Conservation (phyloP, 2,329 filamentous ascomycete genomes). For the Pseudogymnoascus sp. region DNA sequence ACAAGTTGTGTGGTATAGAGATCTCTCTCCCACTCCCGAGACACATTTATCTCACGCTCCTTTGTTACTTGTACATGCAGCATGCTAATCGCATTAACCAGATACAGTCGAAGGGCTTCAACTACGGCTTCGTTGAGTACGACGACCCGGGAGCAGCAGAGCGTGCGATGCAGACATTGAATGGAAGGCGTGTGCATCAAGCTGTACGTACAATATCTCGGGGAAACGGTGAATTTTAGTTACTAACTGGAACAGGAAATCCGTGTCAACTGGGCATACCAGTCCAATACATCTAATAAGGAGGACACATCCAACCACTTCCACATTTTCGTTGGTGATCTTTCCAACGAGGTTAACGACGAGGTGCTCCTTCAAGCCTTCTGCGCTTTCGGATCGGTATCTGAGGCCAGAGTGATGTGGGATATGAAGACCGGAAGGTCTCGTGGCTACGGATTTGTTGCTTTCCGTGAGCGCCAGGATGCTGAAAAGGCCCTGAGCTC, state of each 20-base stretch:
- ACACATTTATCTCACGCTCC: constrained; percentile 10
- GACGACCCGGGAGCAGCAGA: constrained; percentile 95
- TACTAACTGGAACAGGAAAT: constrained; percentile 64
- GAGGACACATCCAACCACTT: constrained; percentile 98
- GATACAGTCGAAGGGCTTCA: constrained; percentile 83
- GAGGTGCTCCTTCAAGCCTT: constrained; percentile 91
- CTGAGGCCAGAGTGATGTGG: constrained; percentile 99
- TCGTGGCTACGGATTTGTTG: constrained; percentile 94
- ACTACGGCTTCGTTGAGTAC: constrained; percentile 98
- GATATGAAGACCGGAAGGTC: constrained; percentile 99
- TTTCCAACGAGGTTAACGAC: constrained; percentile 98
- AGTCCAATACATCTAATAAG: constrained; percentile 88
- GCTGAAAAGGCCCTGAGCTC: constrained; percentile 93
- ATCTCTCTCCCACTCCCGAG: constrained; percentile 25
- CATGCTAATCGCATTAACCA: constrained; percentile 28
- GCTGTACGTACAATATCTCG: constrained; percentile 53
- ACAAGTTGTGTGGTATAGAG: constrained; percentile 20
- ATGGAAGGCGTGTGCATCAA: constrained; percentile 91
- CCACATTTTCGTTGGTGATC: constrained; percentile 96
- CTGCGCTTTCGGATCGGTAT: constrained; percentile 89
- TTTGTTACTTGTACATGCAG: constrained; percentile 10
- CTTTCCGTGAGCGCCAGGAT: constrained; percentile 87
- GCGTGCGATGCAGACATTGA: constrained; percentile 93
- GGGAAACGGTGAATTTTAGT: constrained; percentile 12
- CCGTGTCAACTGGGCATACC: constrained; percentile 98